Percentiles rank a stretch among this genome's conserved stretches.
Conservation (phyloP, 2,329 filamentous ascomycete genomes). For the Tolypocladium inflatum region DNA sequence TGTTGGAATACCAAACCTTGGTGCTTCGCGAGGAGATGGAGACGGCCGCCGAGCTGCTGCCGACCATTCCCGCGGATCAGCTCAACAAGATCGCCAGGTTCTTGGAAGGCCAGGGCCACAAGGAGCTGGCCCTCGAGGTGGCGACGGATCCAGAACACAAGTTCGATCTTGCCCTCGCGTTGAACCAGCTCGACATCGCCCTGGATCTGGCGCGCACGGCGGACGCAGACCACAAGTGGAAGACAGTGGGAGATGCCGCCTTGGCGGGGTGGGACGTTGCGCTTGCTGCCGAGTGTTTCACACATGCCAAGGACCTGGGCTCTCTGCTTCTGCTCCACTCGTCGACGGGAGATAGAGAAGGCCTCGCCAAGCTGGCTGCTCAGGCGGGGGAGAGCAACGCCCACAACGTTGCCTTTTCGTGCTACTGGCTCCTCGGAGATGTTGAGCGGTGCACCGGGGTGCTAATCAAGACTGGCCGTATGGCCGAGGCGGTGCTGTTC, state of each 20-base stretch:
- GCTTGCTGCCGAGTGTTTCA: slow-evolving; percentile 88
- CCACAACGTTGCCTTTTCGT: slow-evolving; percentile 90
- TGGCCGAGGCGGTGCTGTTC: slow-evolving; percentile 83
- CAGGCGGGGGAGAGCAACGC: slow-evolving; percentile 69
- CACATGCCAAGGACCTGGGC: slow-evolving; percentile 80
- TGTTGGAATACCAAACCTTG: slow-evolving; percentile 94
- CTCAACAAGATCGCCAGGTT: slow-evolving; percentile 98
- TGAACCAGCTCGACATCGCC: slow-evolving; percentile 78
- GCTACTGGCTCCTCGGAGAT: slow-evolving; percentile 79
- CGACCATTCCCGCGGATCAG: slow-evolving; percentile 79
- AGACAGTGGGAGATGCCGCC: slow-evolving; percentile 88
- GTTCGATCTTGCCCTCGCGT: slow-evolving; percentile 78
- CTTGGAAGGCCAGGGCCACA: slow-evolving; percentile 93
- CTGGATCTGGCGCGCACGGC: slow-evolving; percentile 74
- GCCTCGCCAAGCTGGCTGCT: slow-evolving; percentile 60
- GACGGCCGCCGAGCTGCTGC: slow-evolving; percentile 73
- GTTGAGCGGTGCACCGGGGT: slow-evolving; percentile 73
- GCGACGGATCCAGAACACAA: slow-evolving; percentile 94
- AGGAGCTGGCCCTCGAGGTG: slow-evolving; percentile 88
- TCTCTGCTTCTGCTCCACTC: slow-evolving; percentile 83
- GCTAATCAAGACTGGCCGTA: slow-evolving; percentile 66
- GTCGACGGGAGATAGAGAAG: slow-evolving; percentile 69
- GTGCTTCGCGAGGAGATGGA: slow-evolving; percentile 93
- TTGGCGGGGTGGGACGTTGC: slow-evolving; percentile 77
- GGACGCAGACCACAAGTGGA: slow-evolving; percentile 96